These are phyloP conservation scores for Herpetomonas tarakana DNA, from an alignment of 208 protist species.

Conservation along the genomic window DNA sequence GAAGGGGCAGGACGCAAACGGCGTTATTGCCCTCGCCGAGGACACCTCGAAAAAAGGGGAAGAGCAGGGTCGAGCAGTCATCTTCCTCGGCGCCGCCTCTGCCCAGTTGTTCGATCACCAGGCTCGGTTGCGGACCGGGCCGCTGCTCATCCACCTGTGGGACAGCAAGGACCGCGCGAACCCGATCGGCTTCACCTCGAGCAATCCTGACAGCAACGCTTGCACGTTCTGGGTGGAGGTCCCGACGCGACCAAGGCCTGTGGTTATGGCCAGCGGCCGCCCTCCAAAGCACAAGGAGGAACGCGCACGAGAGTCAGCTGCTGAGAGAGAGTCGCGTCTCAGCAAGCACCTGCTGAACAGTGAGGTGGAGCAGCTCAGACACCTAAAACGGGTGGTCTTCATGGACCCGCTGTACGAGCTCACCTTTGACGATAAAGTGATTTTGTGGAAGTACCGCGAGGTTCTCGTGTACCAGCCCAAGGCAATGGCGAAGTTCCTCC, in stretches of 20 bases:
- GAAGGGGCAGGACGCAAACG: conserved; percentile 14
- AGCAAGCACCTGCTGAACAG: conserved; percentile 25
- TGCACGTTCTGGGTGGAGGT: conserved; percentile 33
- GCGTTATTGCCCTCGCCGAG: conserved; percentile 28
- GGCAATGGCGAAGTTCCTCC: conserved; percentile 74
- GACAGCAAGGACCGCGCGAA: conserved; percentile 32
- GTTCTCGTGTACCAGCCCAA: conserved; percentile 44
- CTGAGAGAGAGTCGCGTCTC: conserved; percentile 17
- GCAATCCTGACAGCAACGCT: conserved; percentile 30
- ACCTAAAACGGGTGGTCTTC: conserved; percentile 45
- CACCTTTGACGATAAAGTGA: conserved; percentile 46
- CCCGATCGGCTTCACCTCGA: conserved; percentile 28
- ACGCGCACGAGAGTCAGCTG: conserved; percentile 12
- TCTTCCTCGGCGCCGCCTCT: conserved; percentile 41
- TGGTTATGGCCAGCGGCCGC: conserved; percentile 46
- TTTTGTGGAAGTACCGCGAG: conserved; percentile 72
- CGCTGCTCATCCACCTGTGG: conserved; percentile 34
- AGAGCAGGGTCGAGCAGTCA: conserved; percentile 22
- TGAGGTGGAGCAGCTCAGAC: conserved; percentile 51
- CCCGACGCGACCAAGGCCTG: conserved; percentile 39
- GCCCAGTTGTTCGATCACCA: conserved; percentile 57
- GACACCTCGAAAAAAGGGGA: conserved; percentile 37
- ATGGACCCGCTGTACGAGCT: conserved; percentile 64
- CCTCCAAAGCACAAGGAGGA: conserved; percentile 29
- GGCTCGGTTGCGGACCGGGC: conserved; percentile 33